phyloP scores from a whole-genome alignment of 2,329 filamentous ascomycete genomes.

The Emergomyces africanus region DNA sequence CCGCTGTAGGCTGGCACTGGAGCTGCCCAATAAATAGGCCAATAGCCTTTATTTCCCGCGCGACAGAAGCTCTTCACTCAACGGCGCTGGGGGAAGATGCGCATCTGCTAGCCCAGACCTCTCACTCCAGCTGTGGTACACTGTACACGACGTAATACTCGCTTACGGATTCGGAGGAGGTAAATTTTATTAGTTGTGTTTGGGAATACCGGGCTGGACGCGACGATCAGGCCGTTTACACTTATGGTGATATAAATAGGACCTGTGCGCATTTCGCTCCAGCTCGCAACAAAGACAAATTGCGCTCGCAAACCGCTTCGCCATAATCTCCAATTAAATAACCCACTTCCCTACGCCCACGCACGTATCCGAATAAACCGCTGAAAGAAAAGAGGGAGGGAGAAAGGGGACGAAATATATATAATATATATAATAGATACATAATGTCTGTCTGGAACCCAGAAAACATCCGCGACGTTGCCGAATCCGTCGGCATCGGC shows the following conservation, averaged over 20 bases:
- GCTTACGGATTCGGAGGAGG: neutral
- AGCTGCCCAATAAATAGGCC: neutral
- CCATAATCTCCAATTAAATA: neutral
- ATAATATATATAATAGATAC: constrained; percentile 2
- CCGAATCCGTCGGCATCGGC: constrained; percentile 84
- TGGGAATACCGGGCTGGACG: neutral
- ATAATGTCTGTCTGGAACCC: constrained; percentile 73
- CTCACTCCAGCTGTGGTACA: neutral
- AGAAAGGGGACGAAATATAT: neutral
- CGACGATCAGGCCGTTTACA: no score
- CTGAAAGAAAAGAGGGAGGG: neutral
- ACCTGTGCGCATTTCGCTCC: no score
- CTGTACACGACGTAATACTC: neutral
- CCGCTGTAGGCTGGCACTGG: neutral
- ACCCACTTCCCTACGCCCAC: neutral
- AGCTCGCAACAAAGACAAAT: no score
- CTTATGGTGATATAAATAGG: no score
- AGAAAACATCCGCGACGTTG: constrained; percentile 90
- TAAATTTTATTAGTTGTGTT: neutral
- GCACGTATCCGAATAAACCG: neutral
- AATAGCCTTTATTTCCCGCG: neutral
- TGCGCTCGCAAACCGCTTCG: no score
- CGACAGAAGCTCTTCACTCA: neutral
- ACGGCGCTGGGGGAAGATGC: neutral
- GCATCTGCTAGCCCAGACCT: neutral